phyloP scores from a whole-genome alignment of 345 rosid genomes.

The Moricandia arvensis region DNA sequence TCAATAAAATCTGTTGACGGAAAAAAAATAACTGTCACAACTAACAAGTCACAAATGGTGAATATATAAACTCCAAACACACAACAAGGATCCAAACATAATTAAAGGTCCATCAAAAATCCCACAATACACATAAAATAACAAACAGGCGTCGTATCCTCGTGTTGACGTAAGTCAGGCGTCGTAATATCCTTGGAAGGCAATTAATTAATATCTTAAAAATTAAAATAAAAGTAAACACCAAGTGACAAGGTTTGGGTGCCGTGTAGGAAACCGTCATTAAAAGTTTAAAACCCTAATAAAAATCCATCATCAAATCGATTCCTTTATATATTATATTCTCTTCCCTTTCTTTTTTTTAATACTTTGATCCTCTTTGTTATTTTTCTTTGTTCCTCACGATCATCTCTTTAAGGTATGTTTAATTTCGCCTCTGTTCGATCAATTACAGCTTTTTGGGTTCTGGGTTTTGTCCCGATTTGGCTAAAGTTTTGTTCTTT shows the following conservation, averaged over 20 bases:
- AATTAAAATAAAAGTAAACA: background rate
- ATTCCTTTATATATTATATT: too few relatives aligned
- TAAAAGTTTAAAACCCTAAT: conserved; percentile 34
- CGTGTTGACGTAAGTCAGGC: conserved; percentile 3
- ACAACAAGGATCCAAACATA: background rate
- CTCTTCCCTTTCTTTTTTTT: conserved; percentile 7
- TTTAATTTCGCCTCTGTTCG: background rate
- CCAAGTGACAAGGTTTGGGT: conserved; percentile 11
- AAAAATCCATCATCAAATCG: background rate
- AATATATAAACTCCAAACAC: too few relatives aligned
- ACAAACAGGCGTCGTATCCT: background rate
- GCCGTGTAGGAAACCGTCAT: conserved; percentile 36
- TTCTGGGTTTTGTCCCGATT: conserved; percentile 12
- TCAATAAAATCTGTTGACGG: too few relatives aligned
- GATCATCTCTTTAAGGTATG: too few relatives aligned
- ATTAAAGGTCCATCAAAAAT: background rate
- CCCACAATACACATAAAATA: background rate
- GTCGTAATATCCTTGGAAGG: conserved; percentile 7
- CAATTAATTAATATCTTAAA: background rate
- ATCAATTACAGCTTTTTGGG: background rate
- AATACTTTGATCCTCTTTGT: too few relatives aligned
- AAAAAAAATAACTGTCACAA: too few relatives aligned
- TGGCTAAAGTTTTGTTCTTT: background rate
- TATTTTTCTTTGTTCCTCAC: too few relatives aligned
- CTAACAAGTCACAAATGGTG: too few relatives aligned